These are phyloP conservation scores for Pseudopyricularia cyperi DNA, from an alignment of 2,329 filamentous ascomycete genomes.

Conservation along the genomic window DNA sequence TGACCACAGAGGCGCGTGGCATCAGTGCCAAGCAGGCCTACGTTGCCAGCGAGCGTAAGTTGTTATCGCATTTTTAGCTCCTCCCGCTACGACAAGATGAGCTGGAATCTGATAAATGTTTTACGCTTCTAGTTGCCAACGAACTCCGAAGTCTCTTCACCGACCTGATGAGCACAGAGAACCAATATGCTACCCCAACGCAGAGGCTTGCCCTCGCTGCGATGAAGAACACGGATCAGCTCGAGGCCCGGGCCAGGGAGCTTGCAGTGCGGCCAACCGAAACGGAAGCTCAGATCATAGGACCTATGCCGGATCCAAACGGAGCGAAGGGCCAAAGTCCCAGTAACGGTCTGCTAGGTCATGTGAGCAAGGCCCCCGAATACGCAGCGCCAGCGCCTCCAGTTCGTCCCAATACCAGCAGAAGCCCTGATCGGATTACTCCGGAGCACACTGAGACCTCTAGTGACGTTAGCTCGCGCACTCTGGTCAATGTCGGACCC, in stretches of 20 bases:
- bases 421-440: not conserved
- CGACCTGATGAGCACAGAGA: constrained; percentile 51
- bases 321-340: not conserved
- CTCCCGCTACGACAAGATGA: not conserved
- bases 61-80: not conserved
- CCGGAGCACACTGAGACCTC: constrained; percentile 23
- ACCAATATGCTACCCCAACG: constrained; percentile 53
- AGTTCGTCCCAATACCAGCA: not conserved
- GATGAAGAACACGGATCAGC: constrained; percentile 30
- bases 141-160: constrained; percentile 60
- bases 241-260: constrained; percentile 11
- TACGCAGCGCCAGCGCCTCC: not conserved
- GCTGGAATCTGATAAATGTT: not conserved
- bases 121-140: constrained; percentile 45
- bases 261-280: not conserved
- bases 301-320: not conserved
- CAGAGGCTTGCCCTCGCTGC: constrained; percentile 71
- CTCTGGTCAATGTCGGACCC: constrained; percentile 28
- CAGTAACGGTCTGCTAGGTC: not conserved
- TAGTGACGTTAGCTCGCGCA: constrained; percentile 38
- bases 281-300: not conserved
- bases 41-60: constrained; percentile 58
- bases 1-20: constrained; percentile 23
- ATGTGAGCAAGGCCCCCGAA: not conserved
- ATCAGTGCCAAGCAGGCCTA: constrained; percentile 14